These are phyloP conservation scores for Xylaria castorea DNA, from an alignment of 495 filamentous ascomycete genomes.

Conservation along the genomic window DNA sequence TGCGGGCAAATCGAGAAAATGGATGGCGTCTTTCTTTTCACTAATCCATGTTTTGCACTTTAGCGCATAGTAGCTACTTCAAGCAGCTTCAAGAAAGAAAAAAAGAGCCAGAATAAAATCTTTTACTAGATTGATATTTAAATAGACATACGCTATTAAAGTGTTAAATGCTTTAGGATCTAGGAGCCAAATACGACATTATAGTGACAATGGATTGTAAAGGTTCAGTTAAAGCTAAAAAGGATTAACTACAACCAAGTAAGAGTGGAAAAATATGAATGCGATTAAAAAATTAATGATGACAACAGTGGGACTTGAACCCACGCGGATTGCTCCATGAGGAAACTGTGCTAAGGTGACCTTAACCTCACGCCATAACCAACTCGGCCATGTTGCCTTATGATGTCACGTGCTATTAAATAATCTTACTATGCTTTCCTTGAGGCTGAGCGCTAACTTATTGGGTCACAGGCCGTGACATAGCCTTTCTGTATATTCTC, in stretches of 20 bases:
- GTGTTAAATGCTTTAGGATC: background rate
- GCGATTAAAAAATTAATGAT: background rate
- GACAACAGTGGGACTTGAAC: conserved; percentile 53
- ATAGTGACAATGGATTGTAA: too few species aligned
- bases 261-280: background rate
- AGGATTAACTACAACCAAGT: background rate
- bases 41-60: too few species aligned
- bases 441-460: background rate
- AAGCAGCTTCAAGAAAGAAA: background rate
- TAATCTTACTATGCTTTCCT: background rate
- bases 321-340: conserved; percentile 50
- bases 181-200: background rate
- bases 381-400: conserved; percentile 51
- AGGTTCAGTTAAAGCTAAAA: background rate
- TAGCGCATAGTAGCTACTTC: too few species aligned
- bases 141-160: background rate
- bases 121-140: background rate
- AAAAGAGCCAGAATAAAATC: background rate
- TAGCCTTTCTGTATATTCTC: too few species aligned
- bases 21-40: too few species aligned
- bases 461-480: background rate
- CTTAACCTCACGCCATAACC: conserved; percentile 54
- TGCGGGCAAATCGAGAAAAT: background rate
- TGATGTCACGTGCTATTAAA: background rate
- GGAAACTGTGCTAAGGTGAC: conserved; percentile 41